Conservation (phyloP, 1,284 basidiomycete genomes). For the Rhodotorula sp. region DNA sequence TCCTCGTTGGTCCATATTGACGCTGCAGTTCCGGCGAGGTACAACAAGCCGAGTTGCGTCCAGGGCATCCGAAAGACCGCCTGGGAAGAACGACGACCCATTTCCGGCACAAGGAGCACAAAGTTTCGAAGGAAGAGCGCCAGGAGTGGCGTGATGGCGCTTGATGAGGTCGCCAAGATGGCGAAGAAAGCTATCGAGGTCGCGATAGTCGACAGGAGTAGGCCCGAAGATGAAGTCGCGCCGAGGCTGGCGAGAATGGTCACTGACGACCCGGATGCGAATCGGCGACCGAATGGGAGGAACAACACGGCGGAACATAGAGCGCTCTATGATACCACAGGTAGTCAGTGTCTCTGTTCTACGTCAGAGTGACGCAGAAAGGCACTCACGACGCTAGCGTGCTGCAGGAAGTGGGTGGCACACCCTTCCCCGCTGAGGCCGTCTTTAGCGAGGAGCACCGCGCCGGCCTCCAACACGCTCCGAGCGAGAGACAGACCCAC, state of each 20-base stretch:
- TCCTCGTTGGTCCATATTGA: slow-evolving; percentile 7
- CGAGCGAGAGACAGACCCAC: neutral
- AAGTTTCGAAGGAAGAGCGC: slow-evolving; percentile 26
- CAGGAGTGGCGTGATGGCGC: neutral
- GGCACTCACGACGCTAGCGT: neutral
- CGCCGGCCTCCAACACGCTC: neutral
- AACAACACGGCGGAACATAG: neutral
- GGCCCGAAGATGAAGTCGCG: neutral
- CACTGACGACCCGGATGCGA: neutral
- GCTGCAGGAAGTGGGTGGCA: slow-evolving; percentile 2
- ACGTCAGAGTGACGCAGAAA: too few relatives aligned
- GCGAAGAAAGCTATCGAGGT: slow-evolving; percentile 11
- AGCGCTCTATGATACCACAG: neutral
- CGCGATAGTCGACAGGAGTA: neutral
- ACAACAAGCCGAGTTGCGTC: slow-evolving; percentile 25
- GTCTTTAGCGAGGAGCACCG: slow-evolving; percentile 8
- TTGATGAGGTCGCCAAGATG: slow-evolving; percentile 3
- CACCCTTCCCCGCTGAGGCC: neutral
- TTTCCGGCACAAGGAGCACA: slow-evolving; percentile 10
- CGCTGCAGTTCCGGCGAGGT: slow-evolving; percentile 8
- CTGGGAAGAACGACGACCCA: neutral
- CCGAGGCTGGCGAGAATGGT: neutral
- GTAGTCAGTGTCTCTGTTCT: neutral
- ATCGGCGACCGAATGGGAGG: neutral
- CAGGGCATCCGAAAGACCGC: slow-evolving; percentile 17